Evolutionary conservation across 1,139 yeast species (phyloP).

Genomic region (Eremothecium sinecaudum): DNA sequence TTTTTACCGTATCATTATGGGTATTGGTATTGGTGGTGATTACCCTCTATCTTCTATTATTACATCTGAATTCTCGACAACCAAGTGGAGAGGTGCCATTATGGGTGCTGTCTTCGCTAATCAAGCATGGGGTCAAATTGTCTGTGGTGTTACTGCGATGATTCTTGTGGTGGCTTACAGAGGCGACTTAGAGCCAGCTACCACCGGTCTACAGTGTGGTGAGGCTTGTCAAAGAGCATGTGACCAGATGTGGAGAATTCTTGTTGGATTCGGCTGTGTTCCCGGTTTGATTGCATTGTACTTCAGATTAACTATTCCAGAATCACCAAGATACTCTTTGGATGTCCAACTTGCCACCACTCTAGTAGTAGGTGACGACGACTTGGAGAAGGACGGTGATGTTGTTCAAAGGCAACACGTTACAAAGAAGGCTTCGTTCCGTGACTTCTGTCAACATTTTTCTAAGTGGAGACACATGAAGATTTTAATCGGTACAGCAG

Average conservation of each 20-base stretch:
- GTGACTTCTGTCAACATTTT: conserved; percentile 62
- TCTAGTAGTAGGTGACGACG: conserved; percentile 40
- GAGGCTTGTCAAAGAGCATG: conserved; percentile 60
- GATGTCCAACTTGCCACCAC: conserved; percentile 45
- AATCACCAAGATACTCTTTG: conserved; percentile 81
- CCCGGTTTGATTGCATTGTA: conserved; percentile 78
- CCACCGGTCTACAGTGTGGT: conserved; percentile 48
- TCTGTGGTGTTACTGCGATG: conserved; percentile 77
- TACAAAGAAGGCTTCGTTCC: conserved; percentile 41
- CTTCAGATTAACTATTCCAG: conserved; percentile 87
- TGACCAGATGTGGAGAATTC: conserved; percentile 91
- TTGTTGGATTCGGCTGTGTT: conserved; percentile 80
- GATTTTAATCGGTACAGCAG: conserved; percentile 85
- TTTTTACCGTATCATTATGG: conserved; percentile 75
- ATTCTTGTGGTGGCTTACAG: conserved; percentile 66
- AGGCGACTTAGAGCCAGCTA: conserved; percentile 43
- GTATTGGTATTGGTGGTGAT: conserved; percentile 99
- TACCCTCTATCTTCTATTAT: conserved; percentile 93
- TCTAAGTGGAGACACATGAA: conserved; percentile 83
- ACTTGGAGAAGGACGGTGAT: conserved; percentile 36
- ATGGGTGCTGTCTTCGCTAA: conserved; percentile 91
- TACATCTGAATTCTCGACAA: conserved; percentile 80
- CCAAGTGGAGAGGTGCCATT: conserved; percentile 94
- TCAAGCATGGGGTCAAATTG: conserved; percentile 85
- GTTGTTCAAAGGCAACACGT: conserved; percentile 34